Conservation (phyloP, 352 stramenopile species). For the Phytopythium vexans region DNA sequence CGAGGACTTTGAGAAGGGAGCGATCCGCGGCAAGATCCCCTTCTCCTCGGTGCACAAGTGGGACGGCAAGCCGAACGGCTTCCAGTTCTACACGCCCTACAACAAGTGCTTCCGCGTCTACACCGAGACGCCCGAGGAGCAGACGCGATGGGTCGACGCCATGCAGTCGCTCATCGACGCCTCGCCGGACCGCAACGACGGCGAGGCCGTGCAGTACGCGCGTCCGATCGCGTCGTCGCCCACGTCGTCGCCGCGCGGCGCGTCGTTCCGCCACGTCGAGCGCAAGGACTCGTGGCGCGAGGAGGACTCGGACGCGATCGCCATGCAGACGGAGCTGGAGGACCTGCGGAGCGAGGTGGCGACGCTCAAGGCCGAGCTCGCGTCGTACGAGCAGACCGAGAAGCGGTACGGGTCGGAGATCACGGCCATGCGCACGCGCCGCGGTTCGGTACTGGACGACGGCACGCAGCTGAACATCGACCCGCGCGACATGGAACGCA, state of each 20-base stretch:
- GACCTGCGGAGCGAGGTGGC: conserved; percentile 72
- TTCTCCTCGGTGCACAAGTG: conserved; percentile 79
- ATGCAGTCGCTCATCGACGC: conserved; percentile 75
- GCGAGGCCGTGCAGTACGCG: conserved; percentile 56
- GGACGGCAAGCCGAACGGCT: conserved; percentile 84
- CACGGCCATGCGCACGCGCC: conserved; percentile 42
- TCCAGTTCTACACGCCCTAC: conserved; percentile 84
- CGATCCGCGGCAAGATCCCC: conserved; percentile 79
- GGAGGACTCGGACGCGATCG: conserved; percentile 65
- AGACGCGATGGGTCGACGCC: conserved; percentile 55
- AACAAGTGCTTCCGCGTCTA: conserved; percentile 87
- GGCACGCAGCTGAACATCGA: conserved; percentile 78
- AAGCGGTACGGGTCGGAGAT: conserved; percentile 71
- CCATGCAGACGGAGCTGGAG: conserved; percentile 66
- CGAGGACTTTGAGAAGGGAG: conserved; percentile 67
- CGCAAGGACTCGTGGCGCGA: conserved; percentile 78
- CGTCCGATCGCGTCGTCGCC: conserved; percentile 69
- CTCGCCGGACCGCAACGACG: conserved; percentile 63
- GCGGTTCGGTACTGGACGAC: conserved; percentile 71
- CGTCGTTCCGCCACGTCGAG: conserved; percentile 35
- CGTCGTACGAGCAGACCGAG: conserved; percentile 74
- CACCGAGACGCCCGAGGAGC: conserved; percentile 69
- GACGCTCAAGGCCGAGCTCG: conserved; percentile 67
- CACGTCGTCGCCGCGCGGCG: conserved; percentile 46
- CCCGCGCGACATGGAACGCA: conserved; percentile 80